These are phyloP conservation scores for Sporisorium iseilematis-ciliati DNA, from an alignment of 1,284 basidiomycete genomes.

Conservation along the genomic window DNA sequence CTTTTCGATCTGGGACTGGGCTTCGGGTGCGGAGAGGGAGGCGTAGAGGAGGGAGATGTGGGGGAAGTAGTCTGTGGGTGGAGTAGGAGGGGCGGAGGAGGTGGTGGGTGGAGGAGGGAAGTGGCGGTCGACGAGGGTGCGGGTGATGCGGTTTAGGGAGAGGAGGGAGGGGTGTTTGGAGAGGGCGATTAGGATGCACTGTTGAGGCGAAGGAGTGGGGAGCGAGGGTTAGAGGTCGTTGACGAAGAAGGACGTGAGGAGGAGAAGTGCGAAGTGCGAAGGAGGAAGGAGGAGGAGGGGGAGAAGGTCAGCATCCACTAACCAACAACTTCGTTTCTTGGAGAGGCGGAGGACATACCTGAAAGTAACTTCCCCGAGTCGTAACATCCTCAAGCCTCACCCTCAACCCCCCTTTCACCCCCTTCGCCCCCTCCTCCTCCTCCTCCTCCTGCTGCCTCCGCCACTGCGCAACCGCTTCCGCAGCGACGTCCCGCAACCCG, in stretches of 20 bases:
- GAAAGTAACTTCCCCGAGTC: constrained; percentile 31
- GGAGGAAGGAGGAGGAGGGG: not conserved
- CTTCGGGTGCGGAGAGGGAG: constrained; percentile 16
- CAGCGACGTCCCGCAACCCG: not conserved
- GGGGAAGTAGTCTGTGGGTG: constrained; percentile 22
- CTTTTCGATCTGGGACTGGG: constrained; percentile 15
- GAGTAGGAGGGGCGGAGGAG: too few relatives aligned
- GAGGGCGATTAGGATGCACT: constrained; percentile 30
- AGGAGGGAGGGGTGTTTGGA: constrained; percentile 7
- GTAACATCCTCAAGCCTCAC: constrained; percentile 21
- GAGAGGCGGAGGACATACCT: constrained; percentile 9
- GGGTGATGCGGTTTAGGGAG: constrained; percentile 17
- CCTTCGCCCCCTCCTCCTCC: not conserved
- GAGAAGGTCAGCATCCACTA: not conserved
- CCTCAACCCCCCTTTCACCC: not conserved
- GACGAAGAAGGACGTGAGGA: not conserved
- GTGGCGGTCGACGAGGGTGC: not conserved
- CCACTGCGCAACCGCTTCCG: constrained; percentile 17
- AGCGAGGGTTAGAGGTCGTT: too few relatives aligned
- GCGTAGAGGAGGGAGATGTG: constrained; percentile 52
- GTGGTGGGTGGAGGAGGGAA: constrained; percentile 5
- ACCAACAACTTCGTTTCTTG: too few relatives aligned
- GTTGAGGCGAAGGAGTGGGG: not conserved
- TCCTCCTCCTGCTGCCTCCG: too few relatives aligned
- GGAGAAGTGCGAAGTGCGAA: too few relatives aligned